Conservation (phyloP, 345 rosid genomes). For the Camelina neglecta region DNA sequence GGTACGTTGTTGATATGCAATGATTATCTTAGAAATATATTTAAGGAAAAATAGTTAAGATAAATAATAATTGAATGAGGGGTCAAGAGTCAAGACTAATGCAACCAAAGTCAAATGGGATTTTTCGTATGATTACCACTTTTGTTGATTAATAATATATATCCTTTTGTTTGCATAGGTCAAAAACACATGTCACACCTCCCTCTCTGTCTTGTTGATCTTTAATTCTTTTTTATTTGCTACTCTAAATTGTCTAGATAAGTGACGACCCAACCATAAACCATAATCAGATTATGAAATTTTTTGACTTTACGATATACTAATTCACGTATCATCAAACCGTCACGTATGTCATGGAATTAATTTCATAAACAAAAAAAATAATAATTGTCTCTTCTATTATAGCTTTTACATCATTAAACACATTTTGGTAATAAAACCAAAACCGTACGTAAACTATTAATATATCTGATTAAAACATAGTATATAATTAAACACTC, state of each 20-base stretch:
- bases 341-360: constrained; percentile 5
- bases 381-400: too few species aligned
- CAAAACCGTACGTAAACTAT: too few species aligned
- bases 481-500: too few species aligned
- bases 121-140: constrained; percentile 32
- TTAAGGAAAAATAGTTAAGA: not conserved
- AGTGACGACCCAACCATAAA: constrained; percentile 2
- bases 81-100: constrained; percentile 36
- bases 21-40: constrained; percentile 9
- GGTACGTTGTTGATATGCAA: constrained; percentile 34
- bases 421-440: not conserved
- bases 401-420: too few species aligned
- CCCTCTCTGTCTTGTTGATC: not conserved
- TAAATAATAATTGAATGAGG: constrained; percentile 19
- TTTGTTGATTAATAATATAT: constrained; percentile 25
- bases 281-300: not conserved
- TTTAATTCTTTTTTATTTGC: not conserved
- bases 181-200: constrained; percentile 36
- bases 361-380: too few species aligned
- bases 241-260: not conserved
- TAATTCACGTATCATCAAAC: not conserved
- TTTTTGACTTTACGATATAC: constrained; percentile 17
- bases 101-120: constrained; percentile 33
- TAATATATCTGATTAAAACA: too few species aligned
- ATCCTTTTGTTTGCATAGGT: constrained; percentile 11